Conservation (phyloP, 2,329 filamentous ascomycete genomes). For the Colletotrichum echinochloae region DNA sequence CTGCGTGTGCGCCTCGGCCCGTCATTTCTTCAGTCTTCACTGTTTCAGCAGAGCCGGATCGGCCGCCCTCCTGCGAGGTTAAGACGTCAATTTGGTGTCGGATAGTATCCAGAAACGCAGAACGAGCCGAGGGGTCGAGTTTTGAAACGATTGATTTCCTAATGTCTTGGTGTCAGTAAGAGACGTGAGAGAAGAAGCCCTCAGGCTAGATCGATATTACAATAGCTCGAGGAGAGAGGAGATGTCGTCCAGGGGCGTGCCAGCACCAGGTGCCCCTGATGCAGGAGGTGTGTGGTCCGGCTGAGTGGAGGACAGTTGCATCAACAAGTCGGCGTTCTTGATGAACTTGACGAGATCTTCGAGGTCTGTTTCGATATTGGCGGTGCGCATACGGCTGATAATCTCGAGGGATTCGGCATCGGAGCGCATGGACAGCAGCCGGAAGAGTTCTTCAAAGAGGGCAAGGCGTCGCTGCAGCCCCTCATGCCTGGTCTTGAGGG, state of each 20-base stretch:
- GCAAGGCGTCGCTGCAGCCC: conserved; percentile 35
- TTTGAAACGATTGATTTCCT: conserved; percentile 33
- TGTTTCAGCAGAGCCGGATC: not conserved
- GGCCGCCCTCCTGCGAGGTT: not conserved
- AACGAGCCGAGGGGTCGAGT: conserved; percentile 21
- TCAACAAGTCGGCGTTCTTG: conserved; percentile 40
- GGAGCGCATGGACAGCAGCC: conserved; percentile 33
- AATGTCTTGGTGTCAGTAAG: conserved; percentile 13
- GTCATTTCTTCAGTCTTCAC: not conserved
- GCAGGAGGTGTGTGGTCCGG: conserved; percentile 17
- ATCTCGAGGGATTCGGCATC: conserved; percentile 40
- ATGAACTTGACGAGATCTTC: conserved; percentile 39
- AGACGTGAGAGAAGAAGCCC: conserved; percentile 1
- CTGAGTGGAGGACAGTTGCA: conserved; percentile 28
- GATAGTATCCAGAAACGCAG: conserved; percentile 25
- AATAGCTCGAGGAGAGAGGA: conserved; percentile 27
- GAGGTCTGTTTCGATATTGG: conserved; percentile 33
- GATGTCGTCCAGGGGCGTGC: conserved; percentile 22
- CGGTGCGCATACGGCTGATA: conserved; percentile 36
- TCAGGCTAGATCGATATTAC: conserved; percentile 18
- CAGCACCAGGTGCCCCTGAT: conserved; percentile 1
- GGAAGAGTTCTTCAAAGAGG: conserved; percentile 39
- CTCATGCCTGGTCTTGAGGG: conserved; percentile 37
- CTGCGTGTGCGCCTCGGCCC: conserved; percentile 5
- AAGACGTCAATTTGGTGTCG: conserved; percentile 27